Evolutionary conservation across 176 grass and related monocot species (phyloP), one percentile per base, ranked within the genome.

Genomic region (Eragrostis curvula): DNA sequence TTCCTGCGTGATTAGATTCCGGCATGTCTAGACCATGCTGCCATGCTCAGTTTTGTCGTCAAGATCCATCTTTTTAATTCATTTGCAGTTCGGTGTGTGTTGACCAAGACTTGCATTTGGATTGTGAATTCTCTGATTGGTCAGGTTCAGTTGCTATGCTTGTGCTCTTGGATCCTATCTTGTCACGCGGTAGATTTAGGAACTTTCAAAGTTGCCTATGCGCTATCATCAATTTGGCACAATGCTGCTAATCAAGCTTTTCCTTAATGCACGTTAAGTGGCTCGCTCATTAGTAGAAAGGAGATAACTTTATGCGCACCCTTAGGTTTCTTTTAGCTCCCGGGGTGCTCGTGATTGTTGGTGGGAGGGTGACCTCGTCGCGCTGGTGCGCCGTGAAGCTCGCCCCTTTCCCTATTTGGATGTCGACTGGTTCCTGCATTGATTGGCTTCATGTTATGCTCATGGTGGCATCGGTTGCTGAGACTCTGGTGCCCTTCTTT

Each of bases 31-130:
- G 80, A 85, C 73, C 12, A 72, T 89, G 78, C 58, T 82, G 40
- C 64, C 58, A 51, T 85, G 71, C 64, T 81, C 87, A 85, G 41
- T 89, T 82, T 82, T 81, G 71, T 77, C 72, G 87, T 82, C 65
- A 77, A 82, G 88, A 89, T 89, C 79, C 83, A n/a, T 70, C 39
- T 77, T 85, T 71, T 77, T 66, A 73, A 77, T 85, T 86, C 78
- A 76, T 86, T 66, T 70, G 77, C 55, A 55, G 52, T 85, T 80
- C 17, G n/a, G n/a, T 78, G 40, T 62, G 78, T 72, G 57, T 82
- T 86, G 79, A 90, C 79, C 15, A 48, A 81, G 57, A 66, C 42
- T 59, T 71, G 78, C 57, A 78, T 74, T 86, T 83, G 30, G 48
- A 73, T 83, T 68, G 52, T 63, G 68, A 29, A 24, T 88, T 72